A percentile compares a stretch with the other conserved stretches of the same genome.
Evolutionary conservation across 352 stramenopile genomes (phyloP).

Genomic region (Globisporangium heterothallicum): DNA sequence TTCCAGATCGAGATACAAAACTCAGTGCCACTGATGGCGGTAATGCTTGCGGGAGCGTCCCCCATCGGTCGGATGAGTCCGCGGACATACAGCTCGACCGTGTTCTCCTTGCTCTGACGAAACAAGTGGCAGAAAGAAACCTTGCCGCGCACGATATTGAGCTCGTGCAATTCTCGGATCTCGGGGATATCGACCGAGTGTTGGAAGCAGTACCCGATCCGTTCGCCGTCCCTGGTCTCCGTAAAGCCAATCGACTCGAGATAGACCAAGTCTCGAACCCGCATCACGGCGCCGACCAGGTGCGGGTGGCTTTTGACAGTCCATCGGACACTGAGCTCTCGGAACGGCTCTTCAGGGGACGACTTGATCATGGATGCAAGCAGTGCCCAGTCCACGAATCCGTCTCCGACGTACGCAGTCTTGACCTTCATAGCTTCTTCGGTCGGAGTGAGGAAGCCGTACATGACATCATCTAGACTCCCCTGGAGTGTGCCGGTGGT

Average conservation of each 20-base stretch:
- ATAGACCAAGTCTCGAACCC: conserved; percentile 25
- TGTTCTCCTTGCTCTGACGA: conserved; percentile 20
- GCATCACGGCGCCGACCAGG: not conserved
- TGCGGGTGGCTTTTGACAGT: too few species aligned
- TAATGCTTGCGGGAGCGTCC: conserved; percentile 11
- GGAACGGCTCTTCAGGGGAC: conserved; percentile 24
- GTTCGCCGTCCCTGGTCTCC: too few species aligned
- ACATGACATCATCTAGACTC: conserved; percentile 34
- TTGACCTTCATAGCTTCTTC: conserved; percentile 32
- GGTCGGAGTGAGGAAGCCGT: conserved; percentile 25
- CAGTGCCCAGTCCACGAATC: conserved; percentile 21
- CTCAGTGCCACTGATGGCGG: conserved; percentile 16
- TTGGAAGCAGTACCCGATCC: conserved; percentile 24
- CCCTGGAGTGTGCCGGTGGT: conserved; percentile 28
- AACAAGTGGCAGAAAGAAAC: conserved; percentile 26
- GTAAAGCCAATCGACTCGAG: conserved; percentile 28
- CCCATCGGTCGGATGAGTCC: conserved; percentile 21
- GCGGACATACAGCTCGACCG: conserved; percentile 24
- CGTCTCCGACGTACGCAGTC: conserved; percentile 29
- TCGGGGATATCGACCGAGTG: conserved; percentile 22
- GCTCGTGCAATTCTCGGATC: conserved; percentile 13
- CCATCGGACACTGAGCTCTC: conserved; percentile 29
- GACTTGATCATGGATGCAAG: conserved; percentile 21
- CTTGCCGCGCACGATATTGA: conserved; percentile 19
- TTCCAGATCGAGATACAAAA: conserved; percentile 21